A percentile compares a stretch with the other conserved stretches of the same genome.
Conservation (phyloP, 164 flowering plant species). For the Aristolochia californica region DNA sequence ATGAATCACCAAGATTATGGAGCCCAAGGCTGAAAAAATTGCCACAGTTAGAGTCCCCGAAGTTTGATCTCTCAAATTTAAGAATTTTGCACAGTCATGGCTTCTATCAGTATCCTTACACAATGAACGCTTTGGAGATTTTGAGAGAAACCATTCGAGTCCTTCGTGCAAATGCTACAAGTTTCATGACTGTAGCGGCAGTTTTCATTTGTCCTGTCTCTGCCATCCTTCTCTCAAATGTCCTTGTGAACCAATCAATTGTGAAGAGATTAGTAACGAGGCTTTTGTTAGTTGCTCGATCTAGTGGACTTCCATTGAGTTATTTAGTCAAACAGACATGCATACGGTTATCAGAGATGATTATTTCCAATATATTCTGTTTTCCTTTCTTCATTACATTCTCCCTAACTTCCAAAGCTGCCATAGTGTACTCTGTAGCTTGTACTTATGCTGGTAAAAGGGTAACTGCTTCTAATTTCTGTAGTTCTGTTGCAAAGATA, state of each 20-base stretch:
- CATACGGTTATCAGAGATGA: constrained; percentile 57
- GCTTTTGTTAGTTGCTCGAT: constrained; percentile 46
- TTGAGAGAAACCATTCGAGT: constrained; percentile 78
- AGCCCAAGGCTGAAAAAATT: not conserved
- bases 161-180: constrained; percentile 49
- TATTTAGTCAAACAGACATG: constrained; percentile 54
- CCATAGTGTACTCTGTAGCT: constrained; percentile 74
- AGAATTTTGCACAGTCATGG: not conserved
- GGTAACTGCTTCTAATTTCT: constrained; percentile 40
- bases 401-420: constrained; percentile 65
- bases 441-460: constrained; percentile 60
- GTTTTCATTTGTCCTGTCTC: constrained; percentile 44
- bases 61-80: constrained; percentile 1
- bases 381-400: constrained; percentile 69
- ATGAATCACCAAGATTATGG: too few species aligned
- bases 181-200: constrained; percentile 54
- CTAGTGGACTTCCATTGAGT: constrained; percentile 68
- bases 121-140: constrained; percentile 74
- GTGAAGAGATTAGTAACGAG: constrained; percentile 47
- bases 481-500: constrained; percentile 29
- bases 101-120: constrained; percentile 25
- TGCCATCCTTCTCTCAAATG: constrained; percentile 57
- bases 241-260: constrained; percentile 50
- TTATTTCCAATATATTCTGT: constrained; percentile 42
- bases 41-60: not conserved